Evolutionary conservation across 495 filamentous ascomycete species (phyloP).

Genomic region (Talaromyces stipitatus): DNA sequence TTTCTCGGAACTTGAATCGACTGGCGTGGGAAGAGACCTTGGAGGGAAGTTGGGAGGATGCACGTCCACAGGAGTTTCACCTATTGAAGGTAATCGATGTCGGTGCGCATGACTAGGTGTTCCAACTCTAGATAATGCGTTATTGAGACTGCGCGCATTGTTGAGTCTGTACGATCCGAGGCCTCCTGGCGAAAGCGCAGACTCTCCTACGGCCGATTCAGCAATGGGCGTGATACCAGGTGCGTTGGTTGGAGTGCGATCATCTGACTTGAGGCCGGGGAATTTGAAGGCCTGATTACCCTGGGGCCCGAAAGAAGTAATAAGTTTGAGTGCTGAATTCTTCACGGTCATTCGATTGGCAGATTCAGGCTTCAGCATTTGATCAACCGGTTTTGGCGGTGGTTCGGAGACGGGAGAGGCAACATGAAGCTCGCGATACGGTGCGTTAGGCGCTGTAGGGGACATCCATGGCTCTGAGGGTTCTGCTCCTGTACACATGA

Average conservation of each 20-base stretch:
- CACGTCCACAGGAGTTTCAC: constrained; percentile 60
- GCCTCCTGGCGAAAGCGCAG: constrained; percentile 70
- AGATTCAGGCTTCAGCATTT: constrained; percentile 16
- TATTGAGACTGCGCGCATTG: constrained; percentile 46
- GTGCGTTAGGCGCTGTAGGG: constrained; percentile 63
- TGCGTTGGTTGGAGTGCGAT: constrained; percentile 67
- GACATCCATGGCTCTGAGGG: constrained; percentile 79
- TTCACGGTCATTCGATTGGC: constrained; percentile 49
- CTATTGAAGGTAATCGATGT: constrained; percentile 74
- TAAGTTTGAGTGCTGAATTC: constrained; percentile 82
- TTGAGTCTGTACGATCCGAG: constrained; percentile 62
- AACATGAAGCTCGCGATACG: constrained; percentile 22
- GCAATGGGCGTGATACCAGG: constrained; percentile 83
- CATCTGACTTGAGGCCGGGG: constrained; percentile 57
- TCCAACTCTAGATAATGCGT: constrained; percentile 63
- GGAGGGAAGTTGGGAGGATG: constrained; percentile 41
- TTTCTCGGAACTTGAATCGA: constrained; percentile 43
- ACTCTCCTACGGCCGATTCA: constrained; percentile 80
- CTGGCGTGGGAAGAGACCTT: constrained; percentile 29
- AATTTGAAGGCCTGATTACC: constrained; percentile 56
- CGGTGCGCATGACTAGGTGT: constrained; percentile 64
- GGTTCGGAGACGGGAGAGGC: constrained; percentile 41
- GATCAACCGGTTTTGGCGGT: constrained; percentile 22
- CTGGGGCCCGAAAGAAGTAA: constrained; percentile 73
- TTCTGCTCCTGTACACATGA: constrained; percentile 72